Conservation (phyloP, 306 rosid species). For the Aeschynomene evenia region DNA sequence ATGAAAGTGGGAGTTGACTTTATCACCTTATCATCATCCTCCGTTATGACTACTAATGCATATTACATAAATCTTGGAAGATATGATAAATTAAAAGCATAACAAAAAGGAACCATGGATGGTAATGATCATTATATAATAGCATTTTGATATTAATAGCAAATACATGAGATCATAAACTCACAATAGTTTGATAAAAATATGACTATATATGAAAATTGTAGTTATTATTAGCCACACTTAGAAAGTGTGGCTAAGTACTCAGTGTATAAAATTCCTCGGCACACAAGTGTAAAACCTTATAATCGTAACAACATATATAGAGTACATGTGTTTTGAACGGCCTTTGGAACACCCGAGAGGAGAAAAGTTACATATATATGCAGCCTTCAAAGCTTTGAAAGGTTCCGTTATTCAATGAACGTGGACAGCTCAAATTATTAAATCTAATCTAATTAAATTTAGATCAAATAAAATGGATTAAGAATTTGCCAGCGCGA, state of each 20-base stretch:
- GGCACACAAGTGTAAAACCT: too few relatives aligned
- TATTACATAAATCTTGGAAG: too few relatives aligned
- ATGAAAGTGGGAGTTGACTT: not conserved
- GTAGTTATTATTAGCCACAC: too few relatives aligned
- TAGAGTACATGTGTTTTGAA: not conserved
- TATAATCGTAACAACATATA: too few relatives aligned
- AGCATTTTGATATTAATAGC: not conserved
- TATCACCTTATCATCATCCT: not conserved
- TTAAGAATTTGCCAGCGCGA: not conserved
- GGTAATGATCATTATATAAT: not conserved
- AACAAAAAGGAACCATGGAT: not conserved
- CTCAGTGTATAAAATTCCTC: too few relatives aligned
- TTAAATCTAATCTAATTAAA: too few relatives aligned
- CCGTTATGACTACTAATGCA: too few relatives aligned
- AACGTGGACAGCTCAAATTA: constrained; percentile 32
- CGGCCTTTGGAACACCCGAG: constrained; percentile 32
- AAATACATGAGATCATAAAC: not conserved
- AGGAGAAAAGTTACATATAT: constrained; percentile 28
- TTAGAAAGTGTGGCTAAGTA: too few relatives aligned
- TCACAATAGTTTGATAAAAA: not conserved
- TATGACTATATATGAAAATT: not conserved
- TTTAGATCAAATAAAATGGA: not conserved
- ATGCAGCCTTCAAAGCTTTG: constrained; percentile 23
- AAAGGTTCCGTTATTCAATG: constrained; percentile 25
- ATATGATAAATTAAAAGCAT: not conserved